Evolutionary conservation across 2,329 filamentous ascomycete species (phyloP).

Genomic region (Huntiella abstrusa): DNA sequence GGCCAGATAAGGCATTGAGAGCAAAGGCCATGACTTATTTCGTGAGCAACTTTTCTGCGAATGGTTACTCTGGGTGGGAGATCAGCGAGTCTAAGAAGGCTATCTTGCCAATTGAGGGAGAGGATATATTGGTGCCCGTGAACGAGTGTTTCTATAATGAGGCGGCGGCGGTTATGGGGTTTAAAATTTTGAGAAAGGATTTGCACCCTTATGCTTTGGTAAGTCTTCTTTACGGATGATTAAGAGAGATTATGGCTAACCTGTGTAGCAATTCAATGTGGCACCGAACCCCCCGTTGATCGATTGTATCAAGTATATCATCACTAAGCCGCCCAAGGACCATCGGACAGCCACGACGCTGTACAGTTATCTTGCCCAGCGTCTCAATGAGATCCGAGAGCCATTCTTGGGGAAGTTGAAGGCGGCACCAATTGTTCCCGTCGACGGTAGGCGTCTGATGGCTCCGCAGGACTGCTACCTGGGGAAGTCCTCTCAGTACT

Average conservation of each 20-base stretch:
- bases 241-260: neutral
- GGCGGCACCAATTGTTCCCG: slow-evolving; percentile 53
- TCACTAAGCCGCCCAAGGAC: slow-evolving; percentile 51
- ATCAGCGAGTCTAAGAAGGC: slow-evolving; percentile 33
- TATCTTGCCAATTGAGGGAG: slow-evolving; percentile 56
- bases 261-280: slow-evolving; percentile 56
- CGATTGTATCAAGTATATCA: slow-evolving; percentile 55
- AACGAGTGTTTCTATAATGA: slow-evolving; percentile 69
- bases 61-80: slow-evolving; percentile 52
- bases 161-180: slow-evolving; percentile 57
- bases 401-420: slow-evolving; percentile 40
- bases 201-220: slow-evolving; percentile 56
- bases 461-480: slow-evolving; percentile 36
- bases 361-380: slow-evolving; percentile 69
- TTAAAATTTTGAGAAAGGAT: slow-evolving; percentile 55
- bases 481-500: slow-evolving; percentile 50
- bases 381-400: slow-evolving; percentile 53
- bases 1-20: slow-evolving; percentile 37
- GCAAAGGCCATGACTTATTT: slow-evolving; percentile 64
- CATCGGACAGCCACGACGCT: slow-evolving; percentile 46
- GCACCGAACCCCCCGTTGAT: slow-evolving; percentile 60
- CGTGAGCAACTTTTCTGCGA: slow-evolving; percentile 57
- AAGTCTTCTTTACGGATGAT: slow-evolving; percentile 13
- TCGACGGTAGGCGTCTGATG: slow-evolving; percentile 19
- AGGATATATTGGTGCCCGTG: slow-evolving; percentile 50